These are phyloP conservation scores for Hydnomerulius pinastri DNA, from an alignment of 768 basidiomycete species.

Conservation along the genomic window DNA sequence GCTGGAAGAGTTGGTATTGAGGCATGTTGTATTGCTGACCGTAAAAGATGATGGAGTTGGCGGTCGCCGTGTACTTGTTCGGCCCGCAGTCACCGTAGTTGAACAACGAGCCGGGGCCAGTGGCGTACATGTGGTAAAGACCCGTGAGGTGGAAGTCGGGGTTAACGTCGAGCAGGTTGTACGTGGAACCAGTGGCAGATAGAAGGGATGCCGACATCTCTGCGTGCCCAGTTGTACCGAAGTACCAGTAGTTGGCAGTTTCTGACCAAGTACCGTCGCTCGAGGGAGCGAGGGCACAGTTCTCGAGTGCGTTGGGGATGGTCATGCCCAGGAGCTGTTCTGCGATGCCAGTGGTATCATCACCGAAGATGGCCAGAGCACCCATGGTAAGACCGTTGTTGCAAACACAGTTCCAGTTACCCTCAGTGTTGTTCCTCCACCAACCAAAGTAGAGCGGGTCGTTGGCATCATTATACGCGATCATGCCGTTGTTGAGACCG, in stretches of 20 bases:
- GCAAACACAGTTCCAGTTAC: conserved; percentile 99
- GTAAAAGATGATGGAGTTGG: conserved; percentile 85
- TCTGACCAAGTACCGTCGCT: conserved; percentile 91
- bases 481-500: conserved; percentile 70
- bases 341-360: conserved; percentile 77
- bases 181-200: conserved; percentile 84
- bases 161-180: conserved; percentile 71
- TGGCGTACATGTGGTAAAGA: conserved; percentile 86
- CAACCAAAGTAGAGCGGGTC: conserved; percentile 54
- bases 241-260: conserved; percentile 95
- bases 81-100: conserved; percentile 65
- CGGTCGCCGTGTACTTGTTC: conserved; percentile 94
- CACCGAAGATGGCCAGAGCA: conserved; percentile 85
- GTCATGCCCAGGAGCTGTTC: conserved; percentile 64
- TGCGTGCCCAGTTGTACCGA: conserved; percentile 87
- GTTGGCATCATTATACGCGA: conserved; percentile 46
- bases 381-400: conserved; percentile 89
- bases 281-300: conserved; percentile 66
- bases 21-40: conserved; percentile 69
- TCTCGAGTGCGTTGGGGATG: conserved; percentile 70
- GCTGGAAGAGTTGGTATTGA: conserved; percentile 83
- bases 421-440: conserved; percentile 74
- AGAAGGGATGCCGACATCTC: conserved; percentile 84
- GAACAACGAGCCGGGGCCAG: conserved; percentile 85
- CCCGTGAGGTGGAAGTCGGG: conserved; percentile 72